A percentile compares a stretch with the other conserved stretches of the same genome.
phyloP scores from a whole-genome alignment of 164 flowering plant species.

The Stephania cephalantha region DNA sequence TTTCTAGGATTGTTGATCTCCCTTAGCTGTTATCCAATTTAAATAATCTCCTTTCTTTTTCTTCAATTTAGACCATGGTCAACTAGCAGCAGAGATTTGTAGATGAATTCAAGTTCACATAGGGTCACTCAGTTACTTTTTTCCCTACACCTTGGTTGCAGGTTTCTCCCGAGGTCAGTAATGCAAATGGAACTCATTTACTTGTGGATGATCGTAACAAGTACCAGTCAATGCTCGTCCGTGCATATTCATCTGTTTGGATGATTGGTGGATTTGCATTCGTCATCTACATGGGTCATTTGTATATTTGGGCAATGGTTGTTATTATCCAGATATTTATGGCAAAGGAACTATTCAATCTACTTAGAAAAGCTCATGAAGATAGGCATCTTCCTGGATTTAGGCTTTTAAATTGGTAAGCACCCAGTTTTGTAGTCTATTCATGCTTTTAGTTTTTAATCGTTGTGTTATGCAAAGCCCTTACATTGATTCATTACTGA shows the following conservation, averaged over 20 bases:
- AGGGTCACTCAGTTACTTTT: not conserved
- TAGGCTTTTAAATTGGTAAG: constrained; percentile 87
- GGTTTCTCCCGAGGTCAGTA: constrained; percentile 47
- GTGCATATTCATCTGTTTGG: constrained; percentile 75
- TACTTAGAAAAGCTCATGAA: constrained; percentile 77
- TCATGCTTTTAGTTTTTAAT: not conserved
- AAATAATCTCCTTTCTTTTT: not conserved
- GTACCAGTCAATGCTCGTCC: constrained; percentile 74
- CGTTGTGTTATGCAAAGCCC: not conserved
- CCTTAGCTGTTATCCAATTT: not conserved
- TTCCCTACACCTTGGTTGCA: constrained; percentile 19
- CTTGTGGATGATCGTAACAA: constrained; percentile 80
- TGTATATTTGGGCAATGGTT: constrained; percentile 91
- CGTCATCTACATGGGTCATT: constrained; percentile 88
- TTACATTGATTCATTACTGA: not conserved
- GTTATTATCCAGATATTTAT: constrained; percentile 88
- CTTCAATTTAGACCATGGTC: not conserved
- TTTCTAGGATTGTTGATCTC: not conserved
- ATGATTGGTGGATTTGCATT: constrained; percentile 89
- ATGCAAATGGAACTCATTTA: constrained; percentile 52
- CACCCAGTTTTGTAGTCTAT: not conserved
- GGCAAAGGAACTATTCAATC: constrained; percentile 83
- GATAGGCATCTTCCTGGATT: constrained; percentile 85
- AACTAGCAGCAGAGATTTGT: not conserved
- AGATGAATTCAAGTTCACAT: not conserved